Percentiles rank a stretch among this genome's conserved stretches.
These are phyloP conservation scores for Nematocida sp. DNA, from an alignment of 371 early-diverging fungal species.

Conservation along the genomic window DNA sequence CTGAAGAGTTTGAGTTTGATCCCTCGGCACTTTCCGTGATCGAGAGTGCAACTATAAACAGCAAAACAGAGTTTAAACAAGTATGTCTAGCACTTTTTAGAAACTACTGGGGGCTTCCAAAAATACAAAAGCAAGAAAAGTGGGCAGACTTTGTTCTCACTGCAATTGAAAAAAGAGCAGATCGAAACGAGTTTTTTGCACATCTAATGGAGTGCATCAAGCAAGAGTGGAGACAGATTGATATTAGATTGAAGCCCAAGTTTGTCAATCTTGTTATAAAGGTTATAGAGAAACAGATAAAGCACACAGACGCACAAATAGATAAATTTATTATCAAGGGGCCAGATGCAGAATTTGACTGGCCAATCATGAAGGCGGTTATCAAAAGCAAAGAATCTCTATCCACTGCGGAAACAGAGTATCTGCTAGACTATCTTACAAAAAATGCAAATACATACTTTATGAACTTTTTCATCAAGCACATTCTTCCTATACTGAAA, in stretches of 20 bases:
- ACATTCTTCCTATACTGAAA: slow-evolving; percentile 25
- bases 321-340: slow-evolving; percentile 34
- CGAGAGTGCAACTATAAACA: neutral
- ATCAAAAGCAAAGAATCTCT: neutral
- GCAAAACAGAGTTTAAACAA: slow-evolving; percentile 5
- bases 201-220: neutral
- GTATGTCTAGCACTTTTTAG: slow-evolving; percentile 3
- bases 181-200: neutral
- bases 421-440: slow-evolving; percentile 24
- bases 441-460: slow-evolving; percentile 39
- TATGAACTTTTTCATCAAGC: slow-evolving; percentile 24
- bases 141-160: slow-evolving; percentile 25
- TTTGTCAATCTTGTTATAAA: slow-evolving; percentile 26
- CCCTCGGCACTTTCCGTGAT: neutral
- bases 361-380: slow-evolving; percentile 13
- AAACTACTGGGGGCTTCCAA: slow-evolving; percentile 48
- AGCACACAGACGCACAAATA: slow-evolving; percentile 4
- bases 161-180: slow-evolving; percentile 17
- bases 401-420: slow-evolving; percentile 5
- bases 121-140: slow-evolving; percentile 31
- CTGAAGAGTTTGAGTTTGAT: slow-evolving; percentile 49
- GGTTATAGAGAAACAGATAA: neutral
- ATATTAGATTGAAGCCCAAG: slow-evolving; percentile 31
- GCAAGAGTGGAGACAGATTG: slow-evolving; percentile 19
- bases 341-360: slow-evolving; percentile 35